A percentile compares a stretch with the other conserved stretches of the same genome.
Conservation (phyloP, 768 basidiomycete species). For the Atractiella rhizophila region DNA sequence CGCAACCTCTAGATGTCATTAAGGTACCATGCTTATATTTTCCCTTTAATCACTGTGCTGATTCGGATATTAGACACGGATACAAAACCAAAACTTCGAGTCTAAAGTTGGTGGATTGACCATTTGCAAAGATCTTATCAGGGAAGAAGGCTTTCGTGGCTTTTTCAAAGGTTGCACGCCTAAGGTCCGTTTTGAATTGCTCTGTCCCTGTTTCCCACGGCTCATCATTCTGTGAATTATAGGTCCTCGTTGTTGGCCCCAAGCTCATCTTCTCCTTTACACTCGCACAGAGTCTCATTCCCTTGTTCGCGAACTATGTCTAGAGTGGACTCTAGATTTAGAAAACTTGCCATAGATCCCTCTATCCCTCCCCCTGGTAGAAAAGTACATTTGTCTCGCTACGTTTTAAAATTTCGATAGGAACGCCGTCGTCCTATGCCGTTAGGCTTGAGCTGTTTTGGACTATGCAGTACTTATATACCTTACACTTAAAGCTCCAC, state of each 20-base stretch:
- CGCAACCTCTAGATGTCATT: constrained; percentile 81
- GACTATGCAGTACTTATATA: no score
- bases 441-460: no score
- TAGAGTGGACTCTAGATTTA: no score
- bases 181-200: constrained; percentile 23
- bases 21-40: constrained; percentile 30
- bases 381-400: no score
- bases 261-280: constrained; percentile 98
- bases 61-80: constrained; percentile 35
- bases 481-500: no score
- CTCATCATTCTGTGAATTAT: neutral
- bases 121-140: constrained; percentile 60
- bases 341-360: no score
- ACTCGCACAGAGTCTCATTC: constrained; percentile 50
- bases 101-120: constrained; percentile 33
- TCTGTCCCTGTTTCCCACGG: neutral
- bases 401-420: no score
- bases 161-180: constrained; percentile 96
- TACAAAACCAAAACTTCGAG: constrained; percentile 86
- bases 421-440: no score
- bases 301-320: no score
- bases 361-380: no score
- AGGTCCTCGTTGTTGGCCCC: constrained; percentile 88
- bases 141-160: constrained; percentile 54
- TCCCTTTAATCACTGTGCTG: neutral